Percentiles rank a stretch among this genome's conserved stretches.
Conservation (phyloP, 1,284 basidiomycete genomes). For the Ganoderma sinense region DNA sequence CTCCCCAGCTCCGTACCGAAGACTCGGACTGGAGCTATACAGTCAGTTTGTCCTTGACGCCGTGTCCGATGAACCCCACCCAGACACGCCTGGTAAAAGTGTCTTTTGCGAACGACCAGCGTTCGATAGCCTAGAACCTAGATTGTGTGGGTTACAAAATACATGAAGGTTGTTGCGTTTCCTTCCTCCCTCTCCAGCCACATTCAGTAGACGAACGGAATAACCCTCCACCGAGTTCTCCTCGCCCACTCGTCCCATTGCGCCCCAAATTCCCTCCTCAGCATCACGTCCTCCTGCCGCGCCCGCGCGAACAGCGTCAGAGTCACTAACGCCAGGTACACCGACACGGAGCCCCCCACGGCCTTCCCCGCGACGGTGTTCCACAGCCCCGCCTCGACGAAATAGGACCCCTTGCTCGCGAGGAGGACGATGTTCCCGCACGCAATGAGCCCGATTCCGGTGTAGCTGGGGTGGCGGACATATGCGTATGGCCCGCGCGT, state of each 20-base stretch:
- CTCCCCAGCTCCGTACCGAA: not conserved
- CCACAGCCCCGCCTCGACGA: constrained; percentile 9
- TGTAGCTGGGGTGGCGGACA: constrained; percentile 31
- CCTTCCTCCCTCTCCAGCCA: too few relatives aligned
- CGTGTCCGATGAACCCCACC: constrained; percentile 6
- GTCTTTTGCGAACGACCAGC: not conserved
- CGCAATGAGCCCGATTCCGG: constrained; percentile 10
- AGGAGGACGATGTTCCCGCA: constrained; percentile 7
- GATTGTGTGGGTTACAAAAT: not conserved
- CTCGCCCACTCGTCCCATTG: constrained; percentile 32
- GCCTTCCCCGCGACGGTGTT: not conserved
- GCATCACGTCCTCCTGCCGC: constrained; percentile 23
- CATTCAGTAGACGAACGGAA: constrained; percentile 24
- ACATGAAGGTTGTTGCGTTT: not conserved
- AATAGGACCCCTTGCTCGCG: constrained; percentile 11
- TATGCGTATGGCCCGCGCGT: constrained; percentile 30
- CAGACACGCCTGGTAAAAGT: not conserved
- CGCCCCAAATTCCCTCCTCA: constrained; percentile 27
- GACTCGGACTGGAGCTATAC: not conserved
- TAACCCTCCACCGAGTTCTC: constrained; percentile 25
- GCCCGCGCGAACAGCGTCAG: constrained; percentile 19
- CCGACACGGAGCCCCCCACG: not conserved
- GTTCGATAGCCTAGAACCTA: not conserved
- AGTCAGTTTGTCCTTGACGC: not conserved
- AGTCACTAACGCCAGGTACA: not conserved